Conservation (phyloP, 2,329 filamentous ascomycete genomes). For the Keithomyces neogunnii region DNA sequence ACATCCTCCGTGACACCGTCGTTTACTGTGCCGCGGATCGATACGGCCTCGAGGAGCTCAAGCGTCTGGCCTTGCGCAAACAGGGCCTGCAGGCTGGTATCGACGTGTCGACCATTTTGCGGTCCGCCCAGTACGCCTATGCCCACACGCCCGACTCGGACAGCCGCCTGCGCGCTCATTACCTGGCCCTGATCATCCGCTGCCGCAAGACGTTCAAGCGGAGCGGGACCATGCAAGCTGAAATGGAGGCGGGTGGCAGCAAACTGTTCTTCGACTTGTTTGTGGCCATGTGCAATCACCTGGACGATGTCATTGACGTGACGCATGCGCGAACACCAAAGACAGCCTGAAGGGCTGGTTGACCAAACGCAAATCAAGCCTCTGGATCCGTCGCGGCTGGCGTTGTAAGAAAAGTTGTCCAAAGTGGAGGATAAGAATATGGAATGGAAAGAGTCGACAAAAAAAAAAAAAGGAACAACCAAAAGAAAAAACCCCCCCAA, state of each 20-base stretch:
- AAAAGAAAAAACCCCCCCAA: constrained; percentile 11
- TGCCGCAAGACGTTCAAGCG: constrained; percentile 96
- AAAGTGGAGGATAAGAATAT: constrained; percentile 14
- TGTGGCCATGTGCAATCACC: constrained; percentile 95
- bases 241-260: constrained; percentile 87
- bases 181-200: constrained; percentile 94
- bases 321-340: constrained; percentile 56
- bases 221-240: constrained; percentile 96
- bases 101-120: constrained; percentile 83
- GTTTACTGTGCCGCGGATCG: constrained; percentile 89
- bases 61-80: constrained; percentile 85
- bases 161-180: constrained; percentile 88
- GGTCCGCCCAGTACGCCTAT: constrained; percentile 91
- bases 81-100: constrained; percentile 90
- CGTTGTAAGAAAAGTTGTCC: not conserved
- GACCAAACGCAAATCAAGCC: constrained; percentile 10
- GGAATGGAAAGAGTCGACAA: not conserved
- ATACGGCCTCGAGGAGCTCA: constrained; percentile 87
- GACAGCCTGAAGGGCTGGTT: constrained; percentile 39
- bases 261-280: constrained; percentile 98
- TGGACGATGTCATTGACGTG: constrained; percentile 89
- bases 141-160: constrained; percentile 90
- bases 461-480: constrained; percentile 1
- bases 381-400: constrained; percentile 8
- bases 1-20: constrained; percentile 83